phyloP scores from a whole-genome alignment of 2,329 filamentous ascomycete species.

The Aspergillus sp. region DNA sequence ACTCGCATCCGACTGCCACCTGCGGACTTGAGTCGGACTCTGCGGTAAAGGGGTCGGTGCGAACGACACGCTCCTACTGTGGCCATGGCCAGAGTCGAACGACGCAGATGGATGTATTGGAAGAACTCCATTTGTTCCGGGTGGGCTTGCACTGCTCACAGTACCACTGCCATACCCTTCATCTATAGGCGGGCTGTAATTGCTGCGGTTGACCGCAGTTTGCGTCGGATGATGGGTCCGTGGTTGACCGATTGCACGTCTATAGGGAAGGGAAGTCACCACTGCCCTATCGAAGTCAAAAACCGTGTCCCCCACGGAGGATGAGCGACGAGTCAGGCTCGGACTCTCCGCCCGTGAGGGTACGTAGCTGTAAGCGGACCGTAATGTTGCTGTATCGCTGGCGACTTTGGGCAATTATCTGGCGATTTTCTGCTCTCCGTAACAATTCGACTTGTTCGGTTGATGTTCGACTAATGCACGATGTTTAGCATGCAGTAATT shows the following conservation, averaged over 20 bases:
- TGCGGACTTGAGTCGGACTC: constrained; percentile 13
- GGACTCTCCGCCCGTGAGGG: constrained; percentile 28
- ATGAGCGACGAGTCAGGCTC: constrained; percentile 29
- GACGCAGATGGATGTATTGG: constrained; percentile 20
- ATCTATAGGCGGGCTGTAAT: constrained; percentile 25
- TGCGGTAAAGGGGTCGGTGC: constrained; percentile 10
- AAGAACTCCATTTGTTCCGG: constrained; percentile 14
- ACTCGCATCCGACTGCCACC: constrained; percentile 24
- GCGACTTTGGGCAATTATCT: constrained; percentile 38
- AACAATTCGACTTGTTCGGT: constrained; percentile 40
- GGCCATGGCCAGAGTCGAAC: constrained; percentile 15
- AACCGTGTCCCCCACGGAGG: constrained; percentile 29
- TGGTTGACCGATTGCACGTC: constrained; percentile 19
- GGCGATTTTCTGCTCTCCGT: constrained; percentile 33
- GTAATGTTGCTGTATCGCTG: constrained; percentile 41
- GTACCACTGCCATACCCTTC: constrained; percentile 31
- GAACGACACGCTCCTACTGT: constrained; percentile 24
- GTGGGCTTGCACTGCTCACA: constrained; percentile 17
- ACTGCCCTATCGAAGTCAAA: constrained; percentile 38
- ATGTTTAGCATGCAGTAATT: neutral
- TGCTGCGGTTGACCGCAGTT: constrained; percentile 10
- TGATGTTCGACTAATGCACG: constrained; percentile 30
- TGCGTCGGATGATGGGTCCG: constrained; percentile 12
- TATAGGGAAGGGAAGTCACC: constrained; percentile 29
- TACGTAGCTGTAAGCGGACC: constrained; percentile 29